phyloP scores from a whole-genome alignment of 305 asterid species.

The Fraxinus xanthoxyloides region DNA sequence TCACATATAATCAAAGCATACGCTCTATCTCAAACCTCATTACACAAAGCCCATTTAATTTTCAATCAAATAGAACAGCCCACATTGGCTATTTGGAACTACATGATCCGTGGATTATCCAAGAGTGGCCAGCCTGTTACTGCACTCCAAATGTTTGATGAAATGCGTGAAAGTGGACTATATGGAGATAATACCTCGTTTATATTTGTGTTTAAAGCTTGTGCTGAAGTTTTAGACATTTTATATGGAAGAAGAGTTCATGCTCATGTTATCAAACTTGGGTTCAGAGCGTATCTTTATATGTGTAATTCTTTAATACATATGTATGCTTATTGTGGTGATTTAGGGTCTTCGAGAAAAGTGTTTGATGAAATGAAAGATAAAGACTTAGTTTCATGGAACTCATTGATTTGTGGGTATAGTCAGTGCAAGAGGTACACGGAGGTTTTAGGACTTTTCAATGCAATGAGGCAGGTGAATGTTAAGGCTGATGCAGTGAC shows the following conservation, averaged over 20 bases:
- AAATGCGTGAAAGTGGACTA: slow-evolving; percentile 60
- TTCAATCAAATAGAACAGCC: slow-evolving; percentile 44
- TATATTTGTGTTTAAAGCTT: slow-evolving; percentile 50
- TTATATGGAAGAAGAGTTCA: slow-evolving; percentile 43
- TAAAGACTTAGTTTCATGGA: slow-evolving; percentile 75
- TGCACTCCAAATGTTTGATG: slow-evolving; percentile 55
- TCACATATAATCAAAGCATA: slow-evolving; percentile 53
- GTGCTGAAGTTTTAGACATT: slow-evolving; percentile 35
- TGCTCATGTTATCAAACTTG: slow-evolving; percentile 54
- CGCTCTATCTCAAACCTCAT: slow-evolving; percentile 37
- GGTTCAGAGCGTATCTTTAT: slow-evolving; percentile 60
- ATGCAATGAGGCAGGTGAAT: slow-evolving; percentile 41
- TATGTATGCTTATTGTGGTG: slow-evolving; percentile 68
- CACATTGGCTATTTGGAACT: slow-evolving; percentile 53
- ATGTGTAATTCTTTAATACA: slow-evolving; percentile 61
- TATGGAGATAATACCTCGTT: slow-evolving; percentile 61
- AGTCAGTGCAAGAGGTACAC: slow-evolving; percentile 41
- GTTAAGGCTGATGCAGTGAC: slow-evolving; percentile 66
- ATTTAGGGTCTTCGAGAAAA: slow-evolving; percentile 36
- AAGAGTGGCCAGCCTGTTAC: slow-evolving; percentile 35
- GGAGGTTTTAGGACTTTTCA: slow-evolving; percentile 55
- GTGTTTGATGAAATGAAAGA: slow-evolving; percentile 63
- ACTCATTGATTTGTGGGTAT: slow-evolving; percentile 73
- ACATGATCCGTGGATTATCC: slow-evolving; percentile 52
- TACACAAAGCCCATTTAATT: slow-evolving; percentile 46